Conservation (phyloP, 768 basidiomycete genomes). For the Fistulinella prunicolor region DNA sequence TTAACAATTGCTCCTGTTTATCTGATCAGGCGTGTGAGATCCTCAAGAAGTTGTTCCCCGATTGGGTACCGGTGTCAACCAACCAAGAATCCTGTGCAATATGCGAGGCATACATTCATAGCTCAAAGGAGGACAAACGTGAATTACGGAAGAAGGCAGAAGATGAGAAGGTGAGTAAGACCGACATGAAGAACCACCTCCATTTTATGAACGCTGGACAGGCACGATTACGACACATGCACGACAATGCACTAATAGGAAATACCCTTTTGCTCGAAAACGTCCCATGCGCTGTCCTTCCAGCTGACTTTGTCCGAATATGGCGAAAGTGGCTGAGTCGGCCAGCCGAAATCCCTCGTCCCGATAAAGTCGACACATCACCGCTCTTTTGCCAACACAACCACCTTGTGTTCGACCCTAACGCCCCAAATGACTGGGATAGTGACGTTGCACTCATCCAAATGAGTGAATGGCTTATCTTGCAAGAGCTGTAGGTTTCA, state of each 20-base stretch:
- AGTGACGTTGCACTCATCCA: constrained; percentile 54
- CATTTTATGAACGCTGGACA: constrained; percentile 29
- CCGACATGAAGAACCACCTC: constrained; percentile 2
- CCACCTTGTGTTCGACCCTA: constrained; percentile 64
- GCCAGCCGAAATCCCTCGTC: constrained; percentile 54
- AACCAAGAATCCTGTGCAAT: constrained; percentile 53
- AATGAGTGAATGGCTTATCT: constrained; percentile 60
- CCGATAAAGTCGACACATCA: constrained; percentile 59
- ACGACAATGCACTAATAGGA: constrained; percentile 50
- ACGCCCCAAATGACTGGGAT: constrained; percentile 55
- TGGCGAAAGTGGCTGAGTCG: constrained; percentile 72
- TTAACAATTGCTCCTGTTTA: constrained; percentile 17
- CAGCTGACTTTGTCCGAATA: constrained; percentile 55
- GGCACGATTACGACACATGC: constrained; percentile 63
- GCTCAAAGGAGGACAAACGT: constrained; percentile 58
- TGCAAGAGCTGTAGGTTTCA: constrained; percentile 54
- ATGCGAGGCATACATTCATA: constrained; percentile 57
- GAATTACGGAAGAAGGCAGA: constrained; percentile 66
- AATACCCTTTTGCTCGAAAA: constrained; percentile 46
- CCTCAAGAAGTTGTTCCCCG: constrained; percentile 57
- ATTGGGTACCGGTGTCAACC: constrained; percentile 57
- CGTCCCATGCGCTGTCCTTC: constrained; percentile 55
- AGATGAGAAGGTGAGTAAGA: constrained; percentile 64
- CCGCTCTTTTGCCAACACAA: constrained; percentile 67
- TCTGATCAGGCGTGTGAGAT: constrained; percentile 51